These are phyloP conservation scores for Quercus rubra DNA, from an alignment of 306 rosid species.

Conservation along the genomic window DNA sequence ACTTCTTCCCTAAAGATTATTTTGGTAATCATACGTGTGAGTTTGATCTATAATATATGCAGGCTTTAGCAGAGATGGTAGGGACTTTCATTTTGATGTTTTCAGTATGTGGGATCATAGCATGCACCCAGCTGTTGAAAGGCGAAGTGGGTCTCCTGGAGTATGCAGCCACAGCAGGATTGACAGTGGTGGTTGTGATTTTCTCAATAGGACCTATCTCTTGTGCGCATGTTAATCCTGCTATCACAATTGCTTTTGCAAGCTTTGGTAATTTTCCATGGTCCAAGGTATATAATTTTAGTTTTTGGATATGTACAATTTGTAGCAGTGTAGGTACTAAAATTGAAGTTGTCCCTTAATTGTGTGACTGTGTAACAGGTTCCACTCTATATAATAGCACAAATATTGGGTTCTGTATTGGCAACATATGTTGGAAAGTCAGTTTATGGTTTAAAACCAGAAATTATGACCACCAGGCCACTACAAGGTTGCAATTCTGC, in stretches of 20 bases:
- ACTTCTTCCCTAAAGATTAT: not conserved
- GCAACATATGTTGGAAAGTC: conserved; percentile 63
- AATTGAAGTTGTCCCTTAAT: not conserved
- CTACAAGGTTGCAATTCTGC: conserved; percentile 57
- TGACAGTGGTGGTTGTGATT: conserved; percentile 68
- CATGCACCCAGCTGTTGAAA: conserved; percentile 45
- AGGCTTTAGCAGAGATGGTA: conserved; percentile 79
- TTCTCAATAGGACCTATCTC: conserved; percentile 73
- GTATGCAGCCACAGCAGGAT: conserved; percentile 80
- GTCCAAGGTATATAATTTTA: conserved; percentile 47
- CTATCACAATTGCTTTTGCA: conserved; percentile 82
- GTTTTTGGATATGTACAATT: not conserved
- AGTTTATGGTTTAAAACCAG: conserved; percentile 55
- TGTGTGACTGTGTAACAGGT: conserved; percentile 37
- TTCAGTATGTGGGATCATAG: conserved; percentile 64
- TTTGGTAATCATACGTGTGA: not conserved
- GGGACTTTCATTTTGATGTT: conserved; percentile 79
- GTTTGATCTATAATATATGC: conserved; percentile 1
- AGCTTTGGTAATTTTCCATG: conserved; percentile 74
- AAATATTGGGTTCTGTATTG: conserved; percentile 57
- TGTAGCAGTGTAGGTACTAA: not conserved
- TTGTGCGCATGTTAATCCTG: conserved; percentile 87
- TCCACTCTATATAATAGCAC: conserved; percentile 60
- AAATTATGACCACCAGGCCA: conserved; percentile 57
- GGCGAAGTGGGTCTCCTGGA: conserved; percentile 65